A percentile compares a stretch with the other conserved stretches of the same genome.
These are phyloP conservation scores for Apiospora phragmitis DNA, from an alignment of 2,329 filamentous ascomycete genomes.

Conservation along the genomic window DNA sequence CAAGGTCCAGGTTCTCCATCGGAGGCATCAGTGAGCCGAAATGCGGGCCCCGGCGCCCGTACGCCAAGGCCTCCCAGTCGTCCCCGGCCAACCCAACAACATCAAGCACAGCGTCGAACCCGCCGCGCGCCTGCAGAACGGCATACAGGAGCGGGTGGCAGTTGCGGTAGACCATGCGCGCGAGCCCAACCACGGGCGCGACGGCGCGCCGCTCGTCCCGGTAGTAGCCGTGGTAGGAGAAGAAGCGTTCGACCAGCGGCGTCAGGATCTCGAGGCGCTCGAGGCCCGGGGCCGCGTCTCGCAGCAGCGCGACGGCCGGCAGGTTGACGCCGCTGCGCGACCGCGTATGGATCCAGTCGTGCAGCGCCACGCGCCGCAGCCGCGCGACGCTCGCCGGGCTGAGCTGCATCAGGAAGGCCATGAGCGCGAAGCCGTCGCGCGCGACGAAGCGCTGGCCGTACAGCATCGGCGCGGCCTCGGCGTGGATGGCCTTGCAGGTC, in stretches of 20 bases:
- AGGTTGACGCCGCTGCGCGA: not conserved
- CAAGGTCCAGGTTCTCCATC: not conserved
- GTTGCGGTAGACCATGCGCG: conserved; percentile 10
- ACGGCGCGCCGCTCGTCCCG: not conserved
- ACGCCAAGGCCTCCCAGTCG: not conserved
- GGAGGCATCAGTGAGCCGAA: not conserved
- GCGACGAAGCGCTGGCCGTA: not conserved
- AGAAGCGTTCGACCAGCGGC: not conserved
- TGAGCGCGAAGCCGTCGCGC: not conserved
- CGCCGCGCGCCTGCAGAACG: not conserved
- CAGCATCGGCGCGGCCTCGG: conserved; percentile 1
- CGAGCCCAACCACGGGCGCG: not conserved
- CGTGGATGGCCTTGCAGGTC: not conserved
- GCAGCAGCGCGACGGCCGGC: not conserved
- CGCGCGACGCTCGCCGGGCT: not conserved
- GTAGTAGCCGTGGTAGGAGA: not conserved
- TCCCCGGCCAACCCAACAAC: not conserved
- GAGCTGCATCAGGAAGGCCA: not conserved
- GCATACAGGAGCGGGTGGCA: conserved; percentile 9
- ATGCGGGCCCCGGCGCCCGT: not conserved
- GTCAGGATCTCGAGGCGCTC: not conserved
- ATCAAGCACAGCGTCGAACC: not conserved
- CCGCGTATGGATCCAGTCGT: not conserved
- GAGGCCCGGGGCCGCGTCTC: not conserved
- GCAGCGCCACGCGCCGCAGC: not conserved